Conservation (phyloP, 805 yeast genomes). For the Saccharomycopsis fermentans region DNA sequence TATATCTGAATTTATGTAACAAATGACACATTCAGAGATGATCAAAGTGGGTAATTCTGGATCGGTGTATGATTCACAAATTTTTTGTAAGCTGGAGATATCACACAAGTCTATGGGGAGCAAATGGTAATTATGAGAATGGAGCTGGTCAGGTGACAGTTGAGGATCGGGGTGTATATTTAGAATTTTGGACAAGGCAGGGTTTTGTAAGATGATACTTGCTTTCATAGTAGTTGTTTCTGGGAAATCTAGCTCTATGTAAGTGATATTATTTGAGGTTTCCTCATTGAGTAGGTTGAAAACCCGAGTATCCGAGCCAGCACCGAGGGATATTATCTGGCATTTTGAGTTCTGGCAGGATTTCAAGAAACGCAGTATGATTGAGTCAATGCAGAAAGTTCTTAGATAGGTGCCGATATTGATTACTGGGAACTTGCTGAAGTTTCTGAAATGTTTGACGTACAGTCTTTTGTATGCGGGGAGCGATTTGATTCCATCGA, state of each 20-base stretch:
- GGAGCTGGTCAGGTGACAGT: slow-evolving; percentile 19
- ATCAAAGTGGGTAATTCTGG: slow-evolving; percentile 44
- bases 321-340: slow-evolving; percentile 64
- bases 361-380: slow-evolving; percentile 30
- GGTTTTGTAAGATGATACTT: slow-evolving; percentile 31
- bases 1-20: slow-evolving; percentile 49
- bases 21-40: slow-evolving; percentile 66
- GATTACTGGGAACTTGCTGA: slow-evolving; percentile 46
- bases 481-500: slow-evolving; percentile 20
- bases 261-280: slow-evolving; percentile 25
- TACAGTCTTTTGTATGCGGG: slow-evolving; percentile 23
- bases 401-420: slow-evolving; percentile 54
- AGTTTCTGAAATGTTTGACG: slow-evolving; percentile 24
- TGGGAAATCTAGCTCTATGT: slow-evolving; percentile 58
- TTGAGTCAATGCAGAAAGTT: slow-evolving; percentile 32
- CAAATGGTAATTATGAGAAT: slow-evolving; percentile 38
- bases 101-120: slow-evolving; percentile 46
- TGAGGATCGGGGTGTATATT: background rate
- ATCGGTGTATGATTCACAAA: slow-evolving; percentile 22
- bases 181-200: background rate
- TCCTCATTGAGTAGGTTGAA: slow-evolving; percentile 36
- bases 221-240: slow-evolving; percentile 43
- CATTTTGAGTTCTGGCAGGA: slow-evolving; percentile 16
- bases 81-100: slow-evolving; percentile 18
- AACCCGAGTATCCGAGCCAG: slow-evolving; percentile 70